Evolutionary conservation across 2,329 filamentous ascomycete species (phyloP), one percentile per base, ranked within the genome.

Genomic region (Aspergillus aculeatinus): DNA sequence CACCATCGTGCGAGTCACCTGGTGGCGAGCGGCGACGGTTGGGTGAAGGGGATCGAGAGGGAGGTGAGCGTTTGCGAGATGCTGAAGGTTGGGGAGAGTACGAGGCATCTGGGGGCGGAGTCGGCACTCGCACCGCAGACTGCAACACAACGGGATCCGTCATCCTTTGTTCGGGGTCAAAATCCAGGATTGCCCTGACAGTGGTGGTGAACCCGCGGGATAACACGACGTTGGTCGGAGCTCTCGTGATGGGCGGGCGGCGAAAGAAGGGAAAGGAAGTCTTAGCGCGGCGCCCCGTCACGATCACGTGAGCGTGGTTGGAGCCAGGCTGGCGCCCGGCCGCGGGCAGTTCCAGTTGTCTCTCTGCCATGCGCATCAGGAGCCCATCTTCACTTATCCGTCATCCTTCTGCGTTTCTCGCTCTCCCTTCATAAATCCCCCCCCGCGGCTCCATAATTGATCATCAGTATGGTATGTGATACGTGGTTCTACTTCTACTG

Each of bases 61-160:
- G 77, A 58, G 82, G 83, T 54, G 84, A 85, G 63, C 83, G 83
- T 70, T 86, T 85, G 70, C 83, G 82, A 67, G 83, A 80, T 62
- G 75, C 78, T 58, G 80, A 79, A 35, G 76, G 75, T 49, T 79
- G 76, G 61, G 81, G 76, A 65, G 79, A 77, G 74, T 81, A 75
- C 65, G 81, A 75, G 66, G 76, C 70, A 65, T 77, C 79, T 49
- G 80, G 80, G 25, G 79, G 80, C 58, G 84, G 83, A 42, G 84
- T 86, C 52, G 84, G 84, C 64, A 87, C 79, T 65, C 84, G 83
- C 63, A 87, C 84, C 51, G 84, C 84, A 33, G 82, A 84, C 63
- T 83, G 81, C 58, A 84, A 75, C 65, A 81, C 75, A 57, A 80
- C 74, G 55, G 77, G 69, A 60, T 80, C 79, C 54, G 76, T 75